phyloP scores from a whole-genome alignment of 257 asterid species.

The Ajuga chamaepitys region DNA sequence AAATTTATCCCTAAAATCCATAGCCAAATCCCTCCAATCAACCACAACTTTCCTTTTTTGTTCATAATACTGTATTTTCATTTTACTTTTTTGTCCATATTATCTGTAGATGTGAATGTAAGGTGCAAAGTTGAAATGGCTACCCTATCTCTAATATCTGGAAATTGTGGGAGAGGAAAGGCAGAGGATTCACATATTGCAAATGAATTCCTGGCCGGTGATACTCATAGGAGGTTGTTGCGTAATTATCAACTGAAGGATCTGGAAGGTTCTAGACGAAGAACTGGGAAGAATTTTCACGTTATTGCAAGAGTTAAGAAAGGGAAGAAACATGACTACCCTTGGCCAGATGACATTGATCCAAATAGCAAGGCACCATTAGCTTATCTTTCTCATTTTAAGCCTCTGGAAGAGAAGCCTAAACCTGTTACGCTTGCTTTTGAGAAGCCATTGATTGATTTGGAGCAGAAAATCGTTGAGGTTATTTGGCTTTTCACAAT shows the following conservation, averaged over 20 bases:
- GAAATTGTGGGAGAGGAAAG: slow-evolving; percentile 29
- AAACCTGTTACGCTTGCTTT: slow-evolving; percentile 89
- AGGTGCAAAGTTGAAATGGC: slow-evolving; percentile 27
- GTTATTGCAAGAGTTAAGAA: slow-evolving; percentile 61
- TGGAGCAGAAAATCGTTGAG: slow-evolving; percentile 72
- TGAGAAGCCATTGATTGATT: slow-evolving; percentile 78
- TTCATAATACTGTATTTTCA: not conserved
- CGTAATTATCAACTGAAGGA: slow-evolving; percentile 11
- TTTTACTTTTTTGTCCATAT: not conserved
- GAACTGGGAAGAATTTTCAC: slow-evolving; percentile 50
- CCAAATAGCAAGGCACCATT: slow-evolving; percentile 85
- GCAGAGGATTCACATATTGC: slow-evolving; percentile 15
- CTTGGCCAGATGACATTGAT: slow-evolving; percentile 82
- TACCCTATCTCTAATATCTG: slow-evolving; percentile 32
- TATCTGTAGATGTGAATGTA: slow-evolving; percentile 21
- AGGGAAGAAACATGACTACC: slow-evolving; percentile 72
- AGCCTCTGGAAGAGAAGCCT: slow-evolving; percentile 88
- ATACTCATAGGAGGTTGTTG: slow-evolving; percentile 1
- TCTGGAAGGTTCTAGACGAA: slow-evolving; percentile 20
- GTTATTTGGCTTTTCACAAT: too few species aligned
- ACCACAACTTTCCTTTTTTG: too few species aligned
- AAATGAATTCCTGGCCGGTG: slow-evolving; percentile 21
- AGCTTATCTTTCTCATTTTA: slow-evolving; percentile 74
- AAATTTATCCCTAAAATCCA: too few species aligned
- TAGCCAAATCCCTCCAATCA: too few species aligned